These are phyloP conservation scores for Lanmaoa pseudosensibilis DNA, from an alignment of 768 basidiomycete species.

Conservation along the genomic window DNA sequence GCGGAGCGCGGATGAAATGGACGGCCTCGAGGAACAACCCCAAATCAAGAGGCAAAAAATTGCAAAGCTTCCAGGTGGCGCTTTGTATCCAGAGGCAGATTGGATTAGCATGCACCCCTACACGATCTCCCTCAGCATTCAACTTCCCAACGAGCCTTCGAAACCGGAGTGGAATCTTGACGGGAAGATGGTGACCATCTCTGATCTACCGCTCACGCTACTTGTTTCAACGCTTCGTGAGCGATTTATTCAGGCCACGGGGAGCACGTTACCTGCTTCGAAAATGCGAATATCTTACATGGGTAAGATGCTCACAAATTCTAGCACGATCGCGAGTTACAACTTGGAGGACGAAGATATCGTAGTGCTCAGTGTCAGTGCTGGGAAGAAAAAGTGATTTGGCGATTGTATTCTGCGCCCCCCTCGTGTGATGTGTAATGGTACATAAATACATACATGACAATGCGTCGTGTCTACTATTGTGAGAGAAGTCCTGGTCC, in stretches of 20 bases:
- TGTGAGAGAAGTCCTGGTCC: not conserved
- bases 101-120: constrained; percentile 93
- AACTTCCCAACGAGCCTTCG: constrained; percentile 77
- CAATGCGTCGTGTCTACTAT: constrained; percentile 12
- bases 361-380: constrained; percentile 73
- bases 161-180: constrained; percentile 95
- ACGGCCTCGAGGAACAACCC: constrained; percentile 65
- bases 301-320: constrained; percentile 86
- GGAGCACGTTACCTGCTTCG: constrained; percentile 76
- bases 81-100: constrained; percentile 81
- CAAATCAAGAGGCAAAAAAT: constrained; percentile 88
- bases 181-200: constrained; percentile 72
- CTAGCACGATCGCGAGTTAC: constrained; percentile 77
- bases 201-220: constrained; percentile 80
- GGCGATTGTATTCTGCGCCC: not conserved
- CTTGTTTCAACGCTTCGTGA: constrained; percentile 89
- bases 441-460: constrained; percentile 14
- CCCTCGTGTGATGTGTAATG: constrained; percentile 10
- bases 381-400: constrained; percentile 67
- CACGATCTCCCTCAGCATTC: constrained; percentile 81
- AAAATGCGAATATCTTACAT: constrained; percentile 76
- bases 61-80: constrained; percentile 81
- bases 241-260: constrained; percentile 76
- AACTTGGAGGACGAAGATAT: constrained; percentile 92
- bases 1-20: constrained; percentile 80